Base-by-base conservation (phyloP, 805 yeast species). In the Dipodascopsis tothii region DNA sequence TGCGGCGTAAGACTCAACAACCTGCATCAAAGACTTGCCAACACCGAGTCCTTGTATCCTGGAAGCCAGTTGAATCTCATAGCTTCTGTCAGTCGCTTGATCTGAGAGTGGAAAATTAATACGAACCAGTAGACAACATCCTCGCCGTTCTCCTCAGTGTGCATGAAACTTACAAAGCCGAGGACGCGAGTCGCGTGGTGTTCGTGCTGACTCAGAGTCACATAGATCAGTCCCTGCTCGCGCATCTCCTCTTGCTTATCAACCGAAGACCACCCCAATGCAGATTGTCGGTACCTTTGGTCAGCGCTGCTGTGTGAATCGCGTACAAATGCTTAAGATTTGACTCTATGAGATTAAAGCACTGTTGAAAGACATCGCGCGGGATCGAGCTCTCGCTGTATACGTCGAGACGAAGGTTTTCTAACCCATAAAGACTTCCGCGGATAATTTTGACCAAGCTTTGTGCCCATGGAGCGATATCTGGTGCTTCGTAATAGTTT, bases 151-250 rank as follows among this genome's bases (percentile, higher is more conserved):
- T 54, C 57, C 22, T 33, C 32, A 2, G 57, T 53, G 5, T 40
- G 38, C 54, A 52, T 49, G 22, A 46, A 52, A 34, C 56, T 50
- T 25, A 41, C 39, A 33, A 52, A 54, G 6, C 52, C 57, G n/a
- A 35, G 41, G 17, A 40, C 16, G 3, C n/a, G n/a, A n/a, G n/a
- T n/a, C n/a, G n/a, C n/a, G n/a, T n/a, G n/a, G n/a, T n/a, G n/a
- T n/a, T 17, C 37, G 25, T n/a, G 14, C 27, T 33, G 25, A 25
- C 38, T 43, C 3, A 52, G 39, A n/a, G 49, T 40, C 5, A 54
- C 33, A 40, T 50, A 54, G 1, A 50, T 17, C 41, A 54, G 33
- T 1, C 56, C 57, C 1, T 11, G 27, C 34, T 54, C 56, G 28
- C 37, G 40, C 51, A 53, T 44, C 21, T 54, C 57, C n/a, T 17